Conservation (phyloP, 352 stramenopile genomes). For the Phytophthora cajani region DNA sequence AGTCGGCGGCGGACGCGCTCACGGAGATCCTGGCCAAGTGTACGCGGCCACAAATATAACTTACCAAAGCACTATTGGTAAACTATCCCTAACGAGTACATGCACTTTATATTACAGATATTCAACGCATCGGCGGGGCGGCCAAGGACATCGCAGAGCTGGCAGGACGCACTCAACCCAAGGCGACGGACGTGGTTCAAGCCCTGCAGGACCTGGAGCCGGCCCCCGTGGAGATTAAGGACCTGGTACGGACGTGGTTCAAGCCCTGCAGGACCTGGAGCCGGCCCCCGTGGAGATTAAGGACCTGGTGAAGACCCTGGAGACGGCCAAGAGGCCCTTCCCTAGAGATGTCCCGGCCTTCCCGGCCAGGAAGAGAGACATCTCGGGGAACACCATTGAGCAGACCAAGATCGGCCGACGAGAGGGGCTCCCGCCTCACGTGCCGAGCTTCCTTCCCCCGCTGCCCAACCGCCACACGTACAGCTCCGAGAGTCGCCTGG, state of each 20-base stretch:
- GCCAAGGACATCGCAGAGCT: slow-evolving; percentile 65
- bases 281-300: slow-evolving; percentile 49
- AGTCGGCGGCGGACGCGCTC: slow-evolving; percentile 55
- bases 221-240: slow-evolving; percentile 46
- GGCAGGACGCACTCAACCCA: slow-evolving; percentile 57
- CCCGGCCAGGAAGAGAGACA: slow-evolving; percentile 58
- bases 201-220: slow-evolving; percentile 59
- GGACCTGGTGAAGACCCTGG: slow-evolving; percentile 60
- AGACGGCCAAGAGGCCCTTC: slow-evolving; percentile 61
- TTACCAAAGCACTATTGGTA: slow-evolving; percentile 11
- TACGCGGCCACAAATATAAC: slow-evolving; percentile 22
- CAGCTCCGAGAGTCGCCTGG: slow-evolving; percentile 55
- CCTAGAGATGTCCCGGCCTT: slow-evolving; percentile 62
- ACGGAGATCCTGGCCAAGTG: slow-evolving; percentile 63
- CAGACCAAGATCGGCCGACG: slow-evolving; percentile 64
- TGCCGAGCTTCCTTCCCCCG: slow-evolving; percentile 58
- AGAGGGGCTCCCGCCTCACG: slow-evolving; percentile 54
- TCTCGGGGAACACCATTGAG: slow-evolving; percentile 53
- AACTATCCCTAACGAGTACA: not conserved
- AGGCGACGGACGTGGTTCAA: slow-evolving; percentile 54
- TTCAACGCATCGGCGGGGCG: slow-evolving; percentile 53
- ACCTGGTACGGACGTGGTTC: slow-evolving; percentile 58
- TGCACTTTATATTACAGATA: slow-evolving; percentile 35
- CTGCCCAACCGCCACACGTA: slow-evolving; percentile 69
- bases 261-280: slow-evolving; percentile 58